Evolutionary conservation across 225 moss, liverwort and hornwort genomes (phyloP).

Genomic region (Asterella californica): DNA sequence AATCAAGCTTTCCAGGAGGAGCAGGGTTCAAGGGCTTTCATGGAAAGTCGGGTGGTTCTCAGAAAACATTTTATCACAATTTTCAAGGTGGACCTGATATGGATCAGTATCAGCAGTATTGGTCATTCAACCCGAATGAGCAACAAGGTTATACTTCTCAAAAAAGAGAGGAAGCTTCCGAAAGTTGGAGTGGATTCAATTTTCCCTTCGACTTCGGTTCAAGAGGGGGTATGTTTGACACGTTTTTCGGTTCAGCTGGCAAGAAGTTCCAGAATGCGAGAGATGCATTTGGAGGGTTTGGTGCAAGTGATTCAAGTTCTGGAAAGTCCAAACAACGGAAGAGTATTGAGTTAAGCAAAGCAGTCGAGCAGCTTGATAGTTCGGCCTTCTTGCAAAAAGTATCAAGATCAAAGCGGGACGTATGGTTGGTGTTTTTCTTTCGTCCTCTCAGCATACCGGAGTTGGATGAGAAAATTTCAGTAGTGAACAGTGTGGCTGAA

Average conservation of each 20-base stretch:
- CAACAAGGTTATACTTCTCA: neutral
- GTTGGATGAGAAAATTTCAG: slow-evolving; percentile 23
- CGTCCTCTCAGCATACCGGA: slow-evolving; percentile 9
- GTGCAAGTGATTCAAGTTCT: slow-evolving; percentile 12
- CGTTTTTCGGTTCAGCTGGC: slow-evolving; percentile 36
- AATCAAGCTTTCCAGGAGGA: slow-evolving; percentile 13
- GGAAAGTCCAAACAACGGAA: slow-evolving; percentile 5
- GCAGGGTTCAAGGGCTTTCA: slow-evolving; percentile 25
- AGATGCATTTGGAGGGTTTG: slow-evolving; percentile 26
- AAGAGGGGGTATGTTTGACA: slow-evolving; percentile 31
- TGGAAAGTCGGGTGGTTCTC: slow-evolving; percentile 17
- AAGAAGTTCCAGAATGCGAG: slow-evolving; percentile 31
- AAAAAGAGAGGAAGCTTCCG: slow-evolving; percentile 13
- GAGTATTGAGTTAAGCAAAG: slow-evolving; percentile 20
- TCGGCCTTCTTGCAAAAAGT: slow-evolving; percentile 30
- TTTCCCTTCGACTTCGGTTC: slow-evolving; percentile 33
- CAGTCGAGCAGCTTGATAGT: slow-evolving; percentile 26
- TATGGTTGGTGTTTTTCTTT: slow-evolving; percentile 44
- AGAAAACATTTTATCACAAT: slow-evolving; percentile 18
- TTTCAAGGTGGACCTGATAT: slow-evolving; percentile 34
- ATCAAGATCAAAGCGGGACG: slow-evolving; percentile 24
- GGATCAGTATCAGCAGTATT: slow-evolving; percentile 26
- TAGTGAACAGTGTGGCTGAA: slow-evolving; percentile 28
- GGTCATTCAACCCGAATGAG: slow-evolving; percentile 4
- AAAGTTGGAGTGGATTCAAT: slow-evolving; percentile 33